Evolutionary conservation across 768 basidiomycete genomes (phyloP).

Genomic region (Kwoniella sp.): DNA sequence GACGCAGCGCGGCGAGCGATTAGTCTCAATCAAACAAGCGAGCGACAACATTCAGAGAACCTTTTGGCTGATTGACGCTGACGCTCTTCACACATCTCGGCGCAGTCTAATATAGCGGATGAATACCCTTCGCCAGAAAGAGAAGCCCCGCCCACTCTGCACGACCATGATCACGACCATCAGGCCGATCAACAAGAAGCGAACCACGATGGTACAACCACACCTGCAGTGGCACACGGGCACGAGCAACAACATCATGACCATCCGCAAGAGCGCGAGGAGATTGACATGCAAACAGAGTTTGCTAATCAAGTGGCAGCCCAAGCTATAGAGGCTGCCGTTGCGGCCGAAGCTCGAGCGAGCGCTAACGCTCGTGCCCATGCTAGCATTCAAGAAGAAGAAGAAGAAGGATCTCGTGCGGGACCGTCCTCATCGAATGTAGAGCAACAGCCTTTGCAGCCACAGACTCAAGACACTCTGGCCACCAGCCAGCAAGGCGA

Average conservation of each 20-base stretch:
- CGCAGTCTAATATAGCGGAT: conserved; percentile 40
- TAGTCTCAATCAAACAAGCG: no score
- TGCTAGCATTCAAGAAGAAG: not conserved
- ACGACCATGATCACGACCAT: conserved; percentile 9
- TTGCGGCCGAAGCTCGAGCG: conserved; percentile 20
- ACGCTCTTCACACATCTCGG: no score
- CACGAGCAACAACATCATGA: conserved; percentile 5
- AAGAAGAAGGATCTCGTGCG: not conserved
- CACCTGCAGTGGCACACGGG: not conserved
- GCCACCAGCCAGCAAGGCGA: not conserved
- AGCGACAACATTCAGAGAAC: no score
- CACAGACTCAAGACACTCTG: not conserved
- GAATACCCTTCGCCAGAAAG: conserved; percentile 43
- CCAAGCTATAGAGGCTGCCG: conserved; percentile 38
- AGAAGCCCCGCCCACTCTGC: conserved; percentile 4
- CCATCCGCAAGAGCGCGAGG: conserved; percentile 11
- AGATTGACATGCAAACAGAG: conserved; percentile 35
- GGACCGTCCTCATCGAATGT: not conserved
- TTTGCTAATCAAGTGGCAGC: conserved; percentile 39
- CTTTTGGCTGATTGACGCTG: no score
- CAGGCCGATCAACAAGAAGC: conserved; percentile 3
- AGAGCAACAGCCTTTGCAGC: not conserved
- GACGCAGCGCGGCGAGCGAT: no score
- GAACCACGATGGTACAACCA: not conserved
- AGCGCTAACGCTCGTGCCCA: not conserved